phyloP scores from a whole-genome alignment of 257 asterid genomes.

The Pogostemon cablin region DNA sequence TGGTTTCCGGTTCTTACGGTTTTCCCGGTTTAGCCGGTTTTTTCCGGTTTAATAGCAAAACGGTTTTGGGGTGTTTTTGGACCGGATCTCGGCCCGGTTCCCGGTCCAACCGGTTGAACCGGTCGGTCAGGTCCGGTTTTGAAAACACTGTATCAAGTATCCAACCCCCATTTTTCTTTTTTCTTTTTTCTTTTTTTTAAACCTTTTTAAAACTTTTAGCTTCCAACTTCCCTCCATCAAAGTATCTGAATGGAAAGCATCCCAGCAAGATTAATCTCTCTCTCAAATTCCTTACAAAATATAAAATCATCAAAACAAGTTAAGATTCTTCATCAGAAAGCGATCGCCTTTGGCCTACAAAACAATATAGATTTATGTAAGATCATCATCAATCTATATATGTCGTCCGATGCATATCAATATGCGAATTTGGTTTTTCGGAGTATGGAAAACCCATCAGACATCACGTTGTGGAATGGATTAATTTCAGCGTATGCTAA shows the following conservation, averaged over 20 bases:
- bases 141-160: too few relatives aligned
- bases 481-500: conserved; percentile 64
- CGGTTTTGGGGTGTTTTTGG: too few relatives aligned
- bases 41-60: too few relatives aligned
- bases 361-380: conserved; percentile 56
- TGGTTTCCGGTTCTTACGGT: too few relatives aligned
- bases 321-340: conserved; percentile 56
- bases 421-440: conserved; percentile 57
- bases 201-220: background rate
- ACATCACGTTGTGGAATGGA: conserved; percentile 74
- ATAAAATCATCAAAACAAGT: conserved; percentile 44
- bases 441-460: conserved; percentile 52
- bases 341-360: conserved; percentile 54
- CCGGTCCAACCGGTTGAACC: too few relatives aligned
- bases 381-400: conserved; percentile 61
- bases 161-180: too few relatives aligned
- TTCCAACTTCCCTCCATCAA: conserved; percentile 10
- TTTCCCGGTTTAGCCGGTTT: too few relatives aligned
- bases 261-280: conserved; percentile 37
- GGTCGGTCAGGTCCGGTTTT: too few relatives aligned
- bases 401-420: conserved; percentile 45
- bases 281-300: conserved; percentile 44
- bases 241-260: conserved; percentile 45
- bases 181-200: background rate
- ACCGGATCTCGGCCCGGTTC: too few relatives aligned